Conservation (phyloP, 108 stramenopile genomes). For the Pseudonitzschia multiseries region DNA sequence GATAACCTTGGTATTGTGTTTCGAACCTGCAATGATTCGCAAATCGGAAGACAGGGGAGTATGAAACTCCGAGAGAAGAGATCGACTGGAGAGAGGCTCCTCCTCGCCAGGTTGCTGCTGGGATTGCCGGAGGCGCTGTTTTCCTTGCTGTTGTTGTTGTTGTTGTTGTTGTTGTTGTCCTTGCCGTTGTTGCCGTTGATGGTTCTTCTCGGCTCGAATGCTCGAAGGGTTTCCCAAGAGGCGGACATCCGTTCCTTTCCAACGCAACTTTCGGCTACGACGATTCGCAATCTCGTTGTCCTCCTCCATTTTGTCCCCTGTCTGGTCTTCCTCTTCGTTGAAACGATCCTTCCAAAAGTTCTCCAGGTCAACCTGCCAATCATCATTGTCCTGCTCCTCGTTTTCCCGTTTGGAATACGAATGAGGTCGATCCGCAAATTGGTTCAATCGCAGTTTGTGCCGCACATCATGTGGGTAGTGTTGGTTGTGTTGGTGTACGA, state of each 20-base stretch:
- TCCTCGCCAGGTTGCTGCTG: not conserved
- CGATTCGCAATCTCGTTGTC: not conserved
- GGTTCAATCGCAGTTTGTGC: not conserved
- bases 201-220: not conserved
- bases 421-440: slow-evolving; percentile 1
- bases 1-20: not conserved
- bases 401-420: not conserved
- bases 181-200: slow-evolving; percentile 8
- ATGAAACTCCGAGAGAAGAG: not conserved
- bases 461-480: not conserved
- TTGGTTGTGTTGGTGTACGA: slow-evolving; percentile 11
- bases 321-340: not conserved
- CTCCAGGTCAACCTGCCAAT: slow-evolving; percentile 3
- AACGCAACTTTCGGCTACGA: slow-evolving; percentile 6
- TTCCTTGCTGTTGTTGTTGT: slow-evolving; percentile 15
- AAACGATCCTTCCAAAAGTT: slow-evolving; percentile 2
- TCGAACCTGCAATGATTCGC: not conserved
- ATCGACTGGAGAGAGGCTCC: not conserved
- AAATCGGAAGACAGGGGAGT: not conserved
- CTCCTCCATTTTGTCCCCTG: not conserved
- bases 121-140: not conserved
- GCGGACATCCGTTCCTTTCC: slow-evolving; percentile 7
- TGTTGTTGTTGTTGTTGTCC: not conserved
- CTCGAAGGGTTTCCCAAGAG: not conserved
- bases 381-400: not conserved